Evolutionary conservation across 2,329 filamentous ascomycete genomes (phyloP).

Genomic region (Nemania abortiva): DNA sequence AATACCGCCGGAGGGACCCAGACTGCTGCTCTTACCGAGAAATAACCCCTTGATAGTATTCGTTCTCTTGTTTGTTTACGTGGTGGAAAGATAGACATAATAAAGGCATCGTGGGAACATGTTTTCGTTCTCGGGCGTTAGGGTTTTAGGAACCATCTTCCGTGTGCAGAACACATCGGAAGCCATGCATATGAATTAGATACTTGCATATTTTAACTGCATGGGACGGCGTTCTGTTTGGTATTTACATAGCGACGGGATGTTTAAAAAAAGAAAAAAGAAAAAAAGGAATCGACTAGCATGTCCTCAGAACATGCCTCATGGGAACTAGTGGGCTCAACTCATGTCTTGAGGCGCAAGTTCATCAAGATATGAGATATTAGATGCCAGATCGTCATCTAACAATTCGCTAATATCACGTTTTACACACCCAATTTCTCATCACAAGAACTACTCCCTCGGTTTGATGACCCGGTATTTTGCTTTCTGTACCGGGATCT

Average conservation of each 20-base stretch:
- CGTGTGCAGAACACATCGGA: neutral
- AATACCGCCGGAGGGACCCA: neutral
- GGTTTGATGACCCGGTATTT: neutral
- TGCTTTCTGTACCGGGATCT: neutral
- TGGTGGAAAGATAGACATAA: neutral
- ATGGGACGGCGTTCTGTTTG: constrained; percentile 24
- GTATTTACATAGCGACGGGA: constrained; percentile 10
- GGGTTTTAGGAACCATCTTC: neutral
- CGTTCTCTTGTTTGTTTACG: neutral
- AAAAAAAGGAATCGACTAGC: neutral
- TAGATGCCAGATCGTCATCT: neutral
- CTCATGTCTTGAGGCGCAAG: neutral
- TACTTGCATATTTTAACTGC: constrained; percentile 7
- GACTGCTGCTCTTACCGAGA: too few species aligned
- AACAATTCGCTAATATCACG: neutral
- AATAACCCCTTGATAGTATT: too few species aligned
- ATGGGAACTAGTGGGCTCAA: neutral
- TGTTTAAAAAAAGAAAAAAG: neutral
- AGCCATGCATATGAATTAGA: neutral
- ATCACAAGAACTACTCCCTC: neutral
- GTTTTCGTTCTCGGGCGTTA: constrained; percentile 3
- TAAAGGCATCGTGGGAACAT: neutral
- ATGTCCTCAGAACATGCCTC: neutral
- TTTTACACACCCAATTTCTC: neutral
- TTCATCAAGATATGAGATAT: neutral